Percentiles rank a stretch among this genome's conserved stretches.
phyloP scores from a whole-genome alignment of 306 rosid species.

The Gastrolobium villosum region DNA sequence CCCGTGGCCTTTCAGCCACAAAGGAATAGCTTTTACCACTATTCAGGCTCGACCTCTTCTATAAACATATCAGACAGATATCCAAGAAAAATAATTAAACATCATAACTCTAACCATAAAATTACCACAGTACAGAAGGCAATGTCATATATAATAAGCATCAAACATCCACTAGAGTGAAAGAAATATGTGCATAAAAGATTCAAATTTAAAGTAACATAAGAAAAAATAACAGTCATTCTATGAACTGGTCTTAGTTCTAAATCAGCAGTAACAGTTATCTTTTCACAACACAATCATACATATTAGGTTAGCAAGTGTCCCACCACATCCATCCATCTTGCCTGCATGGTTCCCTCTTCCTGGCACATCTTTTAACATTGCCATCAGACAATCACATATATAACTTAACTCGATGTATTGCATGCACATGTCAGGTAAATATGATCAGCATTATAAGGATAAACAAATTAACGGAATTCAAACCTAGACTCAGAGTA shows the following conservation, averaged over 20 bases:
- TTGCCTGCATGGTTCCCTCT: constrained; percentile 14
- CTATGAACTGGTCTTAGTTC: constrained; percentile 5
- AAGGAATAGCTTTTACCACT: too few relatives aligned
- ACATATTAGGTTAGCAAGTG: neutral
- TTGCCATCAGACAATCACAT: constrained; percentile 17
- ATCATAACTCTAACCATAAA: constrained; percentile 3
- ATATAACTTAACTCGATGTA: neutral
- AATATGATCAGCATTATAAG: constrained; percentile 15
- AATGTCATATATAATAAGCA: constrained; percentile 29
- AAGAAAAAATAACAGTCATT: neutral
- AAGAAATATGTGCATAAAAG: neutral
- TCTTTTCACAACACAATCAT: neutral
- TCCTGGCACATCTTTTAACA: constrained; percentile 26
- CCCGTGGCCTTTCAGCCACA: too few relatives aligned
- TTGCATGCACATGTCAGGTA: neutral
- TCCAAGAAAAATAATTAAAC: constrained; percentile 6
- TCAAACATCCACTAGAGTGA: neutral
- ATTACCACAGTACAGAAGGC: neutral
- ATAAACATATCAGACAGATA: constrained; percentile 24
- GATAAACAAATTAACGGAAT: constrained; percentile 1
- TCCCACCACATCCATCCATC: neutral
- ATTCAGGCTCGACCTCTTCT: too few relatives aligned
- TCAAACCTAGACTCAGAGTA: constrained; percentile 12
- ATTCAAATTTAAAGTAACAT: neutral
- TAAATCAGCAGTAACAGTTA: neutral